These are phyloP conservation scores for Sphenostylis stenocarpa DNA, from an alignment of 306 rosid genomes.

Conservation along the genomic window DNA sequence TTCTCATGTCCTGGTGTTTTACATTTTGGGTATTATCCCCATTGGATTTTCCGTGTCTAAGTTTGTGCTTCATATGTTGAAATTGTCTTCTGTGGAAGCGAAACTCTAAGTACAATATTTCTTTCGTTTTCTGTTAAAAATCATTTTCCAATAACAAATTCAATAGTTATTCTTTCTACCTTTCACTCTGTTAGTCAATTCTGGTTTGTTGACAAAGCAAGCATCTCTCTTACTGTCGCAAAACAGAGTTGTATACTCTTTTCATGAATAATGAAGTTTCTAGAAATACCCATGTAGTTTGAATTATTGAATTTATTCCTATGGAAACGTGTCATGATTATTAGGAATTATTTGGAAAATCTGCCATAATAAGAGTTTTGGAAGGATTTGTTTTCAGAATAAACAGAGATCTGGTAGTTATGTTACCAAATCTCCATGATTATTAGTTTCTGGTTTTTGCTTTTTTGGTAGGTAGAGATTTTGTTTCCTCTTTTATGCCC, in stretches of 20 bases:
- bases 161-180: not conserved
- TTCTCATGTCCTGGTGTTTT: too few species aligned
- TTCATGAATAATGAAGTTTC: conserved; percentile 12
- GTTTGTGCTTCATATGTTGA: too few species aligned
- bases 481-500: not conserved
- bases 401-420: not conserved
- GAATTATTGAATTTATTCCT: conserved; percentile 9
- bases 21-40: too few species aligned
- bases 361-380: too few species aligned
- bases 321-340: not conserved
- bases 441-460: not conserved
- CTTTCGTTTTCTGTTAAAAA: too few species aligned
- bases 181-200: not conserved
- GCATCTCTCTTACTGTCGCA: not conserved
- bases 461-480: not conserved
- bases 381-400: not conserved
- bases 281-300: not conserved
- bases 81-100: too few species aligned
- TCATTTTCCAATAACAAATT: too few species aligned
- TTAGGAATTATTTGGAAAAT: not conserved
- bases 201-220: not conserved
- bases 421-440: not conserved
- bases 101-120: too few species aligned
- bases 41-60: too few species aligned
- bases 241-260: not conserved